Evolutionary conservation across 2,329 filamentous ascomycete species (phyloP).

Genomic region (Paramyrothecium roridum): DNA sequence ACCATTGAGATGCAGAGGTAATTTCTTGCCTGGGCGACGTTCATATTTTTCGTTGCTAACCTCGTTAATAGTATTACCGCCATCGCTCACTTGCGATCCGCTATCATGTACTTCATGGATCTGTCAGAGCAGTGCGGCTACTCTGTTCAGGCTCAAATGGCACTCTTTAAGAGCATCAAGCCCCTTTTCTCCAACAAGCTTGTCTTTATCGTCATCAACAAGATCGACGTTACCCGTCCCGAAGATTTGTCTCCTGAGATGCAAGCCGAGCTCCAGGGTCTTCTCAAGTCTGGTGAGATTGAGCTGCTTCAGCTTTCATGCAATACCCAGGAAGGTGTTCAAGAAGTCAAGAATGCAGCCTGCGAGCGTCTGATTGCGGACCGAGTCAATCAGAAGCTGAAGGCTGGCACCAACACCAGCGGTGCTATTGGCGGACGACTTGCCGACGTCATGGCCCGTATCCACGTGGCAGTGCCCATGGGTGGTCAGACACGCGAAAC

Average conservation of each 20-base stretch:
- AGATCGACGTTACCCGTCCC: constrained; percentile 87
- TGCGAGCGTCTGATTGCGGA: constrained; percentile 92
- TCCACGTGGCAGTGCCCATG: constrained; percentile 94
- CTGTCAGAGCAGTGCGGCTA: constrained; percentile 96
- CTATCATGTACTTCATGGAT: constrained; percentile 98
- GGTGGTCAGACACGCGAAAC: constrained; percentile 74
- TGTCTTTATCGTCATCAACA: constrained; percentile 96
- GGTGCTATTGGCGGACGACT: constrained; percentile 78
- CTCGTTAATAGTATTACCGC: constrained; percentile 71
- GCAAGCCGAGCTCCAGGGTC: constrained; percentile 71
- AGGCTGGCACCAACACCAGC: constrained; percentile 77
- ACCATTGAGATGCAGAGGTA: constrained; percentile 92
- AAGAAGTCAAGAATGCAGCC: constrained; percentile 89
- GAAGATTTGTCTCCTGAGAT: constrained; percentile 81
- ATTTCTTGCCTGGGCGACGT: not conserved
- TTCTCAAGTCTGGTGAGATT: constrained; percentile 84
- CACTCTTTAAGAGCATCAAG: constrained; percentile 94
- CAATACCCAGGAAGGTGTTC: constrained; percentile 90
- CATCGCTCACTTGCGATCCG: constrained; percentile 92
- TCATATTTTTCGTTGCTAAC: constrained; percentile 1
- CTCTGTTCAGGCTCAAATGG: constrained; percentile 86
- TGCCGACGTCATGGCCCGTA: constrained; percentile 86
- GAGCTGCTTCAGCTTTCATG: constrained; percentile 93
- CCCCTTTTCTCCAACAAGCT: constrained; percentile 96
- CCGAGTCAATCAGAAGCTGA: constrained; percentile 91